A percentile compares a stretch with the other conserved stretches of the same genome.
Conservation (phyloP, 352 stramenopile species). For the Phytophthora capsici region DNA sequence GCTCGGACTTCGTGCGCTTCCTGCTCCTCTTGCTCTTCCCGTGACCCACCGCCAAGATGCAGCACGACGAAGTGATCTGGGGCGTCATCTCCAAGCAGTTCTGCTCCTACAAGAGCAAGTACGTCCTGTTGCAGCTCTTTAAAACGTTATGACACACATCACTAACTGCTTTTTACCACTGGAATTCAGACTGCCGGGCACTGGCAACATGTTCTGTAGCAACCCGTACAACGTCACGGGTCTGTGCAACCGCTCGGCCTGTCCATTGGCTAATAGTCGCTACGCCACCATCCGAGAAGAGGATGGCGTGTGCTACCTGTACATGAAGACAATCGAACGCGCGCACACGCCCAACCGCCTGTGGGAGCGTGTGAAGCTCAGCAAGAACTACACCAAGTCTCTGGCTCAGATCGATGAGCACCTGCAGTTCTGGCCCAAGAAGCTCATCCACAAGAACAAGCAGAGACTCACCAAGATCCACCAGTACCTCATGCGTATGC, state of each 20-base stretch:
- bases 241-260: slow-evolving; percentile 96
- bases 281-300: slow-evolving; percentile 99
- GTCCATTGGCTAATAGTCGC: slow-evolving; percentile 97
- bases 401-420: slow-evolving; percentile 95
- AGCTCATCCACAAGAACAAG: slow-evolving; percentile 98
- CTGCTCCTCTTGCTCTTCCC: not conserved
- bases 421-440: slow-evolving; percentile 98
- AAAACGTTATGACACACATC: no score
- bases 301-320: slow-evolving; percentile 95
- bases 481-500: slow-evolving; percentile 99
- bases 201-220: slow-evolving; percentile 96
- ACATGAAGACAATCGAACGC: slow-evolving; percentile 99
- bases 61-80: slow-evolving; percentile 99
- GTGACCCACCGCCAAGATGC: slow-evolving; percentile 59
- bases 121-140: slow-evolving; percentile 16
- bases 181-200: slow-evolving; percentile 55
- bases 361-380: slow-evolving; percentile 98
- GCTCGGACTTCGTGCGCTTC: not conserved
- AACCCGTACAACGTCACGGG: slow-evolving; percentile 99
- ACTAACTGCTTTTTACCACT: not conserved
- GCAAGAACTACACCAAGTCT: slow-evolving; percentile 97
- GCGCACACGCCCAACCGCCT: slow-evolving; percentile 98
- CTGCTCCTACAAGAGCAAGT: slow-evolving; percentile 99
- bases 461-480: slow-evolving; percentile 99
- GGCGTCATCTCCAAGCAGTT: slow-evolving; percentile 98